phyloP scores from a whole-genome alignment of 768 basidiomycete species.

The Rubroboletus satanas region DNA sequence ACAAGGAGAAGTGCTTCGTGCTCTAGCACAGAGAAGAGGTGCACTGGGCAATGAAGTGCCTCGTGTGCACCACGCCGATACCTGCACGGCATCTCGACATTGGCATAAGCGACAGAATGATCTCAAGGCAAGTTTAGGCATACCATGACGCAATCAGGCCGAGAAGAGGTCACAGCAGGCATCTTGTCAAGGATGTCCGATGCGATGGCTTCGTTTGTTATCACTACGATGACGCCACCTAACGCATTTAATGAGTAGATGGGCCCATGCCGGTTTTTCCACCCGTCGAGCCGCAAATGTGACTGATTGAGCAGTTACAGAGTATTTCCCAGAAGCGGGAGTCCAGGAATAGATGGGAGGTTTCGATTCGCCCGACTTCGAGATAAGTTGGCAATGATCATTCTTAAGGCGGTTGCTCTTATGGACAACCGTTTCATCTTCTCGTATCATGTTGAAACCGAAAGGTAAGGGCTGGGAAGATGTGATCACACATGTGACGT shows the following conservation, averaged over 20 bases:
- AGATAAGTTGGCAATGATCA: too few relatives aligned
- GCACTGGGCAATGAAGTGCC: background rate
- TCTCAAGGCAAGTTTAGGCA: background rate
- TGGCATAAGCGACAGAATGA: background rate
- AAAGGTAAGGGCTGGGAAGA: background rate
- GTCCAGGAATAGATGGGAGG: too few relatives aligned
- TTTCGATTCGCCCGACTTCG: too few relatives aligned
- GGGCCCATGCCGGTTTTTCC: too few relatives aligned
- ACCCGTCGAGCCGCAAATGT: too few relatives aligned
- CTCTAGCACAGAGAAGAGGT: conserved; percentile 2
- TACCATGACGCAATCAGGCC: conserved; percentile 10
- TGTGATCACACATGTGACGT: background rate
- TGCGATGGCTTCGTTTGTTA: conserved; percentile 6
- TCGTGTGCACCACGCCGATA: conserved; percentile 6
- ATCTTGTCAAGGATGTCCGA: conserved; percentile 8
- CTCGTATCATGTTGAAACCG: background rate
- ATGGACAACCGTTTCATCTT: too few relatives aligned
- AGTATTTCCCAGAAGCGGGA: too few relatives aligned
- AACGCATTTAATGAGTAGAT: background rate
- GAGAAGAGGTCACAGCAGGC: conserved; percentile 5
- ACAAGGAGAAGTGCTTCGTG: conserved; percentile 9
- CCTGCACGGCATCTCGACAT: background rate
- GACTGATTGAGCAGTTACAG: too few relatives aligned
- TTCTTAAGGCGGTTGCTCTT: too few relatives aligned
- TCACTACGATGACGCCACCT: conserved; percentile 2